Evolutionary conservation across 345 rosid species (phyloP).

Genomic region (Linum tenue): DNA sequence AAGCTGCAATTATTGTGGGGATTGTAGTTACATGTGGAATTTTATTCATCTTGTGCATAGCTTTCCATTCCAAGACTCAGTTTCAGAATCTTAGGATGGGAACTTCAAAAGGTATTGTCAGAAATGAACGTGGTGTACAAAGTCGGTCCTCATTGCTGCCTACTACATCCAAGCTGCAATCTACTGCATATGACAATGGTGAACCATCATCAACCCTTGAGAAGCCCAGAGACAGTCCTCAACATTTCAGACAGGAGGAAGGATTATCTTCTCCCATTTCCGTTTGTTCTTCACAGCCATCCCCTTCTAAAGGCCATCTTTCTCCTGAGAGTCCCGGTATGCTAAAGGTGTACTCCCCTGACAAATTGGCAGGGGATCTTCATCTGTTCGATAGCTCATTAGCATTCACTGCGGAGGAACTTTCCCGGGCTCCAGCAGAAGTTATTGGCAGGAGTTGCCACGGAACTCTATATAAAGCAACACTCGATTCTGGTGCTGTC

Average conservation of each 20-base stretch:
- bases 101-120: conserved; percentile 22
- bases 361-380: conserved; percentile 64
- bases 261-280: conserved; percentile 44
- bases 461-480: conserved; percentile 62
- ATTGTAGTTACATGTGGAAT: conserved; percentile 40
- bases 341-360: conserved; percentile 44
- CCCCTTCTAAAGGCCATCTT: conserved; percentile 35
- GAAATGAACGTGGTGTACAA: conserved; percentile 20
- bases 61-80: conserved; percentile 27
- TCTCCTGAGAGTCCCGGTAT: conserved; percentile 31
- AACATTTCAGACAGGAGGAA: conserved; percentile 30
- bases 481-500: conserved; percentile 47
- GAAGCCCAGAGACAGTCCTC: conserved; percentile 25
- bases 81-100: conserved; percentile 22
- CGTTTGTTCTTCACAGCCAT: conserved; percentile 41
- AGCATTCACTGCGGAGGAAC: conserved; percentile 63
- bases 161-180: conserved; percentile 20
- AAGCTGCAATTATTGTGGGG: conserved; percentile 48
- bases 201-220: conserved; percentile 27
- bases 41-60: conserved; percentile 34
- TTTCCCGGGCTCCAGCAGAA: conserved; percentile 84
- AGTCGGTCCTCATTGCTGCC: conserved; percentile 34
- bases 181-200: conserved; percentile 24
- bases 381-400: conserved; percentile 58
- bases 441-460: conserved; percentile 82